Evolutionary conservation across 106 monocot genomes (phyloP).

Genomic region (Agapanthus africanus): DNA sequence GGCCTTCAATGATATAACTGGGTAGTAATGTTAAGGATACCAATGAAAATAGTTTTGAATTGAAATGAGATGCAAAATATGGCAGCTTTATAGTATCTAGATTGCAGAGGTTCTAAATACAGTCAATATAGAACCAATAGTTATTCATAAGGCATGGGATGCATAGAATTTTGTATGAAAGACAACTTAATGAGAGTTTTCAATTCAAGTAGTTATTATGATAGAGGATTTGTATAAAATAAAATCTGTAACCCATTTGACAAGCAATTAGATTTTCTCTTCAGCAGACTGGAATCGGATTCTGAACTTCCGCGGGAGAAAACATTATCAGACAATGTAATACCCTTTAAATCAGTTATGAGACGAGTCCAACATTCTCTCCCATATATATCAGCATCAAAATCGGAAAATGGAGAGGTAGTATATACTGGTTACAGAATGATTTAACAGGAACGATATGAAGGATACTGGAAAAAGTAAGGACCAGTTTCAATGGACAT

Average conservation of each 20-base stretch:
- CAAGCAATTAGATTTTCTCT: neutral
- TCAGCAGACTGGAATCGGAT: neutral
- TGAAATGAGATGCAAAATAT: neutral
- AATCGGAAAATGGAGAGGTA: neutral
- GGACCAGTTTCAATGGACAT: constrained; percentile 96
- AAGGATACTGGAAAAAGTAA: constrained; percentile 90
- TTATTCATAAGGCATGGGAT: neutral
- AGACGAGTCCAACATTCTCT: neutral
- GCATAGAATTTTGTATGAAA: neutral
- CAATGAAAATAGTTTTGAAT: neutral
- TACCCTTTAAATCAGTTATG: neutral
- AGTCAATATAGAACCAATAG: neutral
- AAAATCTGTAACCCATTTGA: neutral
- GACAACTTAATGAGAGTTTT: neutral
- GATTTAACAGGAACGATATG: neutral
- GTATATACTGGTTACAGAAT: neutral
- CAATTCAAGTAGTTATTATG: neutral
- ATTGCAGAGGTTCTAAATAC: neutral
- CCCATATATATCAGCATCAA: neutral
- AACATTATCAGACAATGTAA: neutral
- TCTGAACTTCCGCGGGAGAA: neutral
- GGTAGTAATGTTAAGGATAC: constrained; percentile 35
- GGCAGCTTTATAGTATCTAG: neutral
- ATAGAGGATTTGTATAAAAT: neutral
- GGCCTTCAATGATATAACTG: constrained; percentile 94